phyloP scores from a whole-genome alignment of 805 yeast genomes.

The Komagataella pseudopastoris region DNA sequence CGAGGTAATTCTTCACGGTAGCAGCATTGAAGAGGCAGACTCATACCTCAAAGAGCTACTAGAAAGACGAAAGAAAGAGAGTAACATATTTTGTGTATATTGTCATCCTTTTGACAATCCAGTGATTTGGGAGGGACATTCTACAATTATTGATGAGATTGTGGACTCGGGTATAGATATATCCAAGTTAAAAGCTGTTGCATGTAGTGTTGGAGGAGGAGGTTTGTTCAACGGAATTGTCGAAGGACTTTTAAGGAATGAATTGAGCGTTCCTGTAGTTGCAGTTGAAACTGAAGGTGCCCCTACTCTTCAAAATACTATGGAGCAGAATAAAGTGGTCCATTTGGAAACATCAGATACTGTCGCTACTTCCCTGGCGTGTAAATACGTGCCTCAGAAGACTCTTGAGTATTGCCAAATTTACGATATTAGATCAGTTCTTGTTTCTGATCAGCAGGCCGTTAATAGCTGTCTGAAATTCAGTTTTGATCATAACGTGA shows the following conservation, averaged over 20 bases:
- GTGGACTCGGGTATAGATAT: conserved; percentile 13
- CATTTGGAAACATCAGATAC: conserved; percentile 28
- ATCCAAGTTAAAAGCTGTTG: conserved; percentile 25
- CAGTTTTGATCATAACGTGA: conserved; percentile 32
- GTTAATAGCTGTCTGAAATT: conserved; percentile 36
- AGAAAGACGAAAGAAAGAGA: conserved; percentile 8
- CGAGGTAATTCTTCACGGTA: conserved; percentile 29
- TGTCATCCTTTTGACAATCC: conserved; percentile 44
- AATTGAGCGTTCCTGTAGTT: conserved; percentile 23
- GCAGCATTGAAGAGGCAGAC: conserved; percentile 37
- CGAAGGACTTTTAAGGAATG: conserved; percentile 25
- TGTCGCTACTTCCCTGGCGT: conserved; percentile 53
- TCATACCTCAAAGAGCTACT: conserved; percentile 20
- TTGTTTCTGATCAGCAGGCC: conserved; percentile 42
- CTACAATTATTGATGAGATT: conserved; percentile 31
- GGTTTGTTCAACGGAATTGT: conserved; percentile 41
- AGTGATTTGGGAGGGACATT: conserved; percentile 41
- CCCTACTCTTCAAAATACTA: conserved; percentile 40
- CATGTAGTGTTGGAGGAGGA: conserved; percentile 47
- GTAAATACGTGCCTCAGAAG: conserved; percentile 37
- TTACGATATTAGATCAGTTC: conserved; percentile 26
- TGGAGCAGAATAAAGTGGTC: conserved; percentile 30
- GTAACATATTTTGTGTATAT: conserved; percentile 23
- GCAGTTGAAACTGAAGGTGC: conserved; percentile 53
- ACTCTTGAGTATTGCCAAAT: conserved; percentile 30